Evolutionary conservation across 345 rosid genomes (phyloP).

Genomic region (Eucalyptus coolabah): DNA sequence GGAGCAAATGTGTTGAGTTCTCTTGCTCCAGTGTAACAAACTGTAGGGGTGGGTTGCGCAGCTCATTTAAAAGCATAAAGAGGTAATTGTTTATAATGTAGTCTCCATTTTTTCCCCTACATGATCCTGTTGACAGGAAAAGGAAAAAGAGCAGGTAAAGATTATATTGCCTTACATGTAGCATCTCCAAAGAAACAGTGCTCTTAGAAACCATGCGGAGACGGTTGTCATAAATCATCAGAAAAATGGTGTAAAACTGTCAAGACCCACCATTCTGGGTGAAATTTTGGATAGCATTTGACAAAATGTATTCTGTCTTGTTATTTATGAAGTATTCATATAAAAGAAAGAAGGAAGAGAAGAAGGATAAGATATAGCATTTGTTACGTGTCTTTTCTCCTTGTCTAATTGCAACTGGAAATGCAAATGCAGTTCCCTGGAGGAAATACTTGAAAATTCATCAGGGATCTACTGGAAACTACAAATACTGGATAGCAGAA

Average conservation of each 20-base stretch:
- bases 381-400: neutral
- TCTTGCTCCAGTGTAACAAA: neutral
- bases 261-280: neutral
- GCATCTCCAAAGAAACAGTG: neutral
- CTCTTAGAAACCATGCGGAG: neutral
- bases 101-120: neutral
- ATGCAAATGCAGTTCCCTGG: neutral
- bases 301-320: neutral
- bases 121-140: neutral
- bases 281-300: slow-evolving; percentile 10
- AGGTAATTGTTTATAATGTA: neutral
- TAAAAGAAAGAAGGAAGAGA: neutral
- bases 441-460: neutral
- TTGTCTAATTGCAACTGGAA: neutral
- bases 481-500: neutral
- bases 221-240: neutral
- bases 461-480: neutral
- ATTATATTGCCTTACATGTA: neutral
- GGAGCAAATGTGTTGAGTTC: neutral
- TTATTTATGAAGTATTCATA: neutral
- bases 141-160: neutral
- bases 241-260: neutral
- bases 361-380: neutral
- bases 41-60: neutral
- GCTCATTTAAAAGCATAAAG: neutral